phyloP scores from a whole-genome alignment of 768 basidiomycete genomes.

The Suillus decipiens region DNA sequence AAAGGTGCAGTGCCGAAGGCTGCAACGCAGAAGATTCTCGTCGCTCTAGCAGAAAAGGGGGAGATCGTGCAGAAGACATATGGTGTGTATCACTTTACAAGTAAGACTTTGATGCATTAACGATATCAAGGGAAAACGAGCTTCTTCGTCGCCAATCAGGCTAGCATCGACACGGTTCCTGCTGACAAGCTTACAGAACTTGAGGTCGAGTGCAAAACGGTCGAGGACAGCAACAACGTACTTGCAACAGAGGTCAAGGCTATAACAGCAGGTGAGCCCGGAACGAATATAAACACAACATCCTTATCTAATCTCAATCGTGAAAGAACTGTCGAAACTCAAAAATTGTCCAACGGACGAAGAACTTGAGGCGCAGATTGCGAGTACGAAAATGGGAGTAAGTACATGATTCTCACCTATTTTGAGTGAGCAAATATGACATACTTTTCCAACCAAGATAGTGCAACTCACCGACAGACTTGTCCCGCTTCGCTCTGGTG shows the following conservation, averaged over 20 bases:
- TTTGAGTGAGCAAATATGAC: conserved; percentile 10
- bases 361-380: conserved; percentile 59
- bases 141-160: conserved; percentile 86
- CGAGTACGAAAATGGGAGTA: conserved; percentile 55
- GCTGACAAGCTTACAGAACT: conserved; percentile 60
- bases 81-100: conserved; percentile 45
- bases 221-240: conserved; percentile 61
- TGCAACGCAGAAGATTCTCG: conserved; percentile 80
- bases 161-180: conserved; percentile 64
- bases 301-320: conserved; percentile 18
- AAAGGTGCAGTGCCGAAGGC: conserved; percentile 88
- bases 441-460: conserved; percentile 41
- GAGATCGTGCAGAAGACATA: conserved; percentile 82
- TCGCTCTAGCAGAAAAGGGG: conserved; percentile 82
- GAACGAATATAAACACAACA: background rate
- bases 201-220: conserved; percentile 54
- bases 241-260: conserved; percentile 53
- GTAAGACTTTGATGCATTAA: conserved; percentile 9
- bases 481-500: conserved; percentile 64
- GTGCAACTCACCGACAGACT: conserved; percentile 50
- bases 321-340: conserved; percentile 62
- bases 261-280: conserved; percentile 29
- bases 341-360: conserved; percentile 68
- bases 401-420: conserved; percentile 23
- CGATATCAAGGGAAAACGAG: conserved; percentile 68